Base-by-base conservation (phyloP, 306 rosid species). In the Cucumis hystrix region DNA sequence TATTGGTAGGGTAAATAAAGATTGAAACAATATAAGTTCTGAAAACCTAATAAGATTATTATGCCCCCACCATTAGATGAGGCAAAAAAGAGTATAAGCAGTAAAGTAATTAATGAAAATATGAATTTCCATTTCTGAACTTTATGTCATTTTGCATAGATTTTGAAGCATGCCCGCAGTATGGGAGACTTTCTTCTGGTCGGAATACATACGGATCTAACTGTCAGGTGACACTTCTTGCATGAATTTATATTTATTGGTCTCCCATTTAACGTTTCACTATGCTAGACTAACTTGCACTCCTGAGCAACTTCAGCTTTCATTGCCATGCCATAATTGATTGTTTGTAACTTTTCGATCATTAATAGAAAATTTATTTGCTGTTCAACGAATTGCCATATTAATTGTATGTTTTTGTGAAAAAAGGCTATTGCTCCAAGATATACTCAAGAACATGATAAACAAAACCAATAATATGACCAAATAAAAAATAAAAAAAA, bases 171-270 rank as follows among this genome's bases (percentile, higher is more conserved):
- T 80, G 98, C 98, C 18, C 84, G 96, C 80, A 87, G 75, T 76
- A 91, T 87, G 61, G 98, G 98, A 60, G 97, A 94, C 82, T 94
- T 94, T 86, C 98, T 94, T 81, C 96, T 94, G 77, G 98, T 94
- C 79, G 98, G 98, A 77, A 91, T 89, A 86, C 98, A 94, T 82
- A 94, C 94, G 1, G 98, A 94, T 83, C 96, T 85, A 86, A 90
- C 93, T 15, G 92, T 91, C 91, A 88, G 98, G 98, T 93, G 80
- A 43, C 57, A 39, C 47, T 75, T 83, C 68, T 74, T 67, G 71
- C 71, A 49, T 59, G 43, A 73, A 51, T 68, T 68, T 28, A 68
- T 68, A 6, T 45, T 45, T 21, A 69, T 45, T 21, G 37, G 12
- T 43, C 52, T 69, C 17, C 47, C 6, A 23, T 39, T 45, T 43